A percentile compares a stretch with the other conserved stretches of the same genome.
Evolutionary conservation across 2,329 filamentous ascomycete genomes (phyloP).

Genomic region (Dothideomycetes sp.): DNA sequence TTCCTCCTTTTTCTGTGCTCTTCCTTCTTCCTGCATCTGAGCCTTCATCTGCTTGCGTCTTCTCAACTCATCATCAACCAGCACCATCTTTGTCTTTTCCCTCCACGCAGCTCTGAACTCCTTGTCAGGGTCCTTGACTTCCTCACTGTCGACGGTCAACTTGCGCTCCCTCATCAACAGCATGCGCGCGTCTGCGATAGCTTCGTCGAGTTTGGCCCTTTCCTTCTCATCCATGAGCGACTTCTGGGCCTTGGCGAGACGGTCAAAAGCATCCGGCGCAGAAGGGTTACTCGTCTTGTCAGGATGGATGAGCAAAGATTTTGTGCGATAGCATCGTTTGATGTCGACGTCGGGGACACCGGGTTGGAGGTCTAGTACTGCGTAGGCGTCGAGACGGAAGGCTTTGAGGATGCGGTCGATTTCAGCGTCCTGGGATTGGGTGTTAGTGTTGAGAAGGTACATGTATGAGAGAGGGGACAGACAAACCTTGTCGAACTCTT

Average conservation of each 20-base stretch:
- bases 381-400: slow-evolving; percentile 79
- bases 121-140: slow-evolving; percentile 62
- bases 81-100: slow-evolving; percentile 78
- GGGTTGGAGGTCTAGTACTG: slow-evolving; percentile 88
- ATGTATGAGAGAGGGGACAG: neutral
- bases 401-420: slow-evolving; percentile 89
- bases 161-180: slow-evolving; percentile 90
- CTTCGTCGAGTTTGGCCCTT: slow-evolving; percentile 78
- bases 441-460: neutral
- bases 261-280: slow-evolving; percentile 92
- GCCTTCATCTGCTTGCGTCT: slow-evolving; percentile 79
- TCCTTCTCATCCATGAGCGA: slow-evolving; percentile 91
- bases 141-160: slow-evolving; percentile 79
- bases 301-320: slow-evolving; percentile 97
- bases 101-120: slow-evolving; percentile 81
- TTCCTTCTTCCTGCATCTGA: slow-evolving; percentile 91
- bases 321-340: slow-evolving; percentile 87
- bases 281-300: slow-evolving; percentile 90
- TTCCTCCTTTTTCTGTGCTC: slow-evolving; percentile 76
- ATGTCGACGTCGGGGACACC: slow-evolving; percentile 95
- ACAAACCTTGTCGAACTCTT: slow-evolving; percentile 77
- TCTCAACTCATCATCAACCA: slow-evolving; percentile 86
- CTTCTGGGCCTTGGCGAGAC: slow-evolving; percentile 87
- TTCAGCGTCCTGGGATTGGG: slow-evolving; percentile 63
- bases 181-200: slow-evolving; percentile 91